A percentile compares a stretch with the other conserved stretches of the same genome.
These are phyloP conservation scores for Neurospora sp. DNA, from an alignment of 495 filamentous ascomycete species.

Conservation along the genomic window DNA sequence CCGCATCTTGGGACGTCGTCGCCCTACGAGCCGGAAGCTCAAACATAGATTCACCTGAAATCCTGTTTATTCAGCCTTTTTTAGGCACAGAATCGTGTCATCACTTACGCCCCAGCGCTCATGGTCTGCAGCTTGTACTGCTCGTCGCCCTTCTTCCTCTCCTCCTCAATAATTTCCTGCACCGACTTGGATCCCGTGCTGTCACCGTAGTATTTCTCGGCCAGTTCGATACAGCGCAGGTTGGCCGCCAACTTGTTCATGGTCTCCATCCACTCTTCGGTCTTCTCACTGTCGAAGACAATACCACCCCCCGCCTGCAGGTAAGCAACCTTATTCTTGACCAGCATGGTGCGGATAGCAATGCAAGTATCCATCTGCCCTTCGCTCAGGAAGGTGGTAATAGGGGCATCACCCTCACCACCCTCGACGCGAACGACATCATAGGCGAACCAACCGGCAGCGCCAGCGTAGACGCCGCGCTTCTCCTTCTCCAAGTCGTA, in stretches of 20 bases:
- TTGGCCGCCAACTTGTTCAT: conserved; percentile 92
- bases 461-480: conserved; percentile 92
- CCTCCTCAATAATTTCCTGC: conserved; percentile 26
- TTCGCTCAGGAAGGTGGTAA: conserved; percentile 31
- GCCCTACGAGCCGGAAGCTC: neutral
- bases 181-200: conserved; percentile 19
- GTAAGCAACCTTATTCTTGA: conserved; percentile 85
- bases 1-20: neutral
- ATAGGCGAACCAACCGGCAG: conserved; percentile 87
- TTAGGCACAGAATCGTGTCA: neutral
- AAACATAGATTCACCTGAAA: neutral
- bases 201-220: conserved; percentile 59
- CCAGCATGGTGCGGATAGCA: conserved; percentile 90
- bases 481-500: conserved; percentile 90
- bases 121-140: conserved; percentile 15
- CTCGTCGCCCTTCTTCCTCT: conserved; percentile 26
- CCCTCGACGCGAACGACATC: conserved; percentile 36
- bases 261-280: conserved; percentile 94
- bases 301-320: conserved; percentile 96
- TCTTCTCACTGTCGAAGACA: conserved; percentile 88
- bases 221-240: conserved; percentile 73
- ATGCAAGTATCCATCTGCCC: conserved; percentile 99
- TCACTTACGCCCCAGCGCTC: conserved; percentile 12
- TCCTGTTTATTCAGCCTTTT: neutral
- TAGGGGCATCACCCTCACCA: conserved; percentile 14